Evolutionary conservation across 352 stramenopile species (phyloP), one percentile per base, ranked within the genome.

Genomic region (Phytophthora boehmeriae): DNA sequence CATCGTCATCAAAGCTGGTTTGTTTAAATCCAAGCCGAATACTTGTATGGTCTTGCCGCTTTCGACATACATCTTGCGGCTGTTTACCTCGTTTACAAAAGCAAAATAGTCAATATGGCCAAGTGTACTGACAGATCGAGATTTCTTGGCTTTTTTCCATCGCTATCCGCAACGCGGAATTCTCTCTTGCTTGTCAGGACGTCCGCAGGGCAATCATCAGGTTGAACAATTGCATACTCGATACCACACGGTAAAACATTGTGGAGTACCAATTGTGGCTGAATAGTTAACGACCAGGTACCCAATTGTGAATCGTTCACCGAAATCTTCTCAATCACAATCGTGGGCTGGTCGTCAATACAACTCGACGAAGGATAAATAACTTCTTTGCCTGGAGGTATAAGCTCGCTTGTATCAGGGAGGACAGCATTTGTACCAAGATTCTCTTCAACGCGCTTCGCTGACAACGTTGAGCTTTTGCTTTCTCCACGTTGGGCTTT

Each of bases 211-310:
- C 86, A 94, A 65, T 96, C 88, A 25, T 61, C 41, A 2, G 78
- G 41, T 49, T 96, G 88, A 4, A 96, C 88, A 58, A 96, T 90
- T 4, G 70, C 77, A 59, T 95, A 96, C 54, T 96, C 88, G 35
- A 95, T 59, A 39, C 75, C 86, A 25, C 86, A 94, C 13, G 88
- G 88, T 41, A 96, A 67, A 35, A 94, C 76, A 38, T 96, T 96
- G 53, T 92, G 73, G 22, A 96, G 60, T 28, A 92, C 65, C 23
- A 96, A 46, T 59, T 96, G 88, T 16, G 88, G 86, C 54, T 90
- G 78, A 58, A 96, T 89, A 10, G 88, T 86, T 30, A 96, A 67
- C 30, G 74, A 87, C 86, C 86, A 96, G 8, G 63, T 81, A 19
- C 86, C 80, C 20, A 92, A 54, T 10, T 68, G 55, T 1, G 66